These are phyloP conservation scores for Diospyros kaki DNA, from an alignment of 148 eudicot species.

Conservation along the genomic window DNA sequence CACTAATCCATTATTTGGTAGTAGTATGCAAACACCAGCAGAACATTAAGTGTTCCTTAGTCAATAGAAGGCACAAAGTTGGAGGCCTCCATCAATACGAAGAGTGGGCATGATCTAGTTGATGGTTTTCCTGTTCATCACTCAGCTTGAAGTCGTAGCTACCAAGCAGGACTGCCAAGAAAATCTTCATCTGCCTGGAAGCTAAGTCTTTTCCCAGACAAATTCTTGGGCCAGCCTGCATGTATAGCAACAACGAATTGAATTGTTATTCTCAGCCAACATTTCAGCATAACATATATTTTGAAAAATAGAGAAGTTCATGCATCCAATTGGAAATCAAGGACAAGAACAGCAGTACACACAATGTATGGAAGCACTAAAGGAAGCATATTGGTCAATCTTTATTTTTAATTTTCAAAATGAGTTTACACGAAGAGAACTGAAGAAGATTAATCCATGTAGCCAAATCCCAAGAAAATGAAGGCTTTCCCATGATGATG, in stretches of 20 bases:
- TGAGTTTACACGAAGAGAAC: no score
- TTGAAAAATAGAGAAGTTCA: no score
- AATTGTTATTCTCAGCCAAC: background rate
- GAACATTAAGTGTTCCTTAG: background rate
- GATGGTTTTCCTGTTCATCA: slow-evolving; percentile 35
- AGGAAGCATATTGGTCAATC: no score
- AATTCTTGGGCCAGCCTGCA: slow-evolving; percentile 51
- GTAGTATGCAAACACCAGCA: no score
- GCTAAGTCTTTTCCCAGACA: slow-evolving; percentile 60
- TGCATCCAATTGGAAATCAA: no score
- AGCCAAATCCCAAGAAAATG: no score
- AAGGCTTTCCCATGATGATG: no score
- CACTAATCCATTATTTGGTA: no score
- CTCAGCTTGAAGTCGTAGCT: slow-evolving; percentile 44
- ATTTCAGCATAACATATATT: background rate
- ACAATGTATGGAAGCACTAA: no score
- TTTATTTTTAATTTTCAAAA: no score
- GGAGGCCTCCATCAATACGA: slow-evolving; percentile 57
- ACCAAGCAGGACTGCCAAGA: slow-evolving; percentile 35
- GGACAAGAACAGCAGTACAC: no score
- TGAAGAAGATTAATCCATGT: no score
- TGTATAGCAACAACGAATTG: background rate
- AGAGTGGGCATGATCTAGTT: slow-evolving; percentile 55
- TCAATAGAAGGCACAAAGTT: slow-evolving; percentile 29
- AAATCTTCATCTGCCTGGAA: slow-evolving; percentile 61